Conservation (phyloP, 768 basidiomycete species). For the Podaxis pistillaris region DNA sequence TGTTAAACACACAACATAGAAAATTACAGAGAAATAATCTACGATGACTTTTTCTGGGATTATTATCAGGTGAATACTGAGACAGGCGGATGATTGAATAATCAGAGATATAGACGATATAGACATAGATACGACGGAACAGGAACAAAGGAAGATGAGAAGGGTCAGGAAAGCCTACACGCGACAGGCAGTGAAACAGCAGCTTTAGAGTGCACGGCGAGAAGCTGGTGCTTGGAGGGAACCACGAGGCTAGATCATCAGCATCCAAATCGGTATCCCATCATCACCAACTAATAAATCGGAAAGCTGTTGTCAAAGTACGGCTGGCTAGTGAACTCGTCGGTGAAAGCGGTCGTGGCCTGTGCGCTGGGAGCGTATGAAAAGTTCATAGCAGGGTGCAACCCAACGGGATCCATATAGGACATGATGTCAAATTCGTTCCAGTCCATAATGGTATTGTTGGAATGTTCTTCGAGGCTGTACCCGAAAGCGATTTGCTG, state of each 20-base stretch:
- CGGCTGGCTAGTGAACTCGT: neutral
- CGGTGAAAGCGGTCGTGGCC: too few species aligned
- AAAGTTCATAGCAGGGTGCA: too few species aligned
- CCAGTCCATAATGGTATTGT: neutral
- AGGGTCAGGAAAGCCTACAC: neutral
- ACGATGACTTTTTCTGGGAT: neutral
- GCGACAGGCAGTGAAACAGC: neutral
- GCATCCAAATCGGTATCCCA: neutral
- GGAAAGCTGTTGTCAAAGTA: neutral
- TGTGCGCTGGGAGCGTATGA: too few species aligned
- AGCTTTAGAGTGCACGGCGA: neutral
- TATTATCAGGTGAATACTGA: neutral
- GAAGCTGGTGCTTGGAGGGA: neutral
- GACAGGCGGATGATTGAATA: neutral
- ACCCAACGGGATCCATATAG: neutral
- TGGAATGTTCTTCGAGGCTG: neutral
- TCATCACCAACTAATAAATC: neutral
- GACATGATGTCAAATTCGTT: neutral
- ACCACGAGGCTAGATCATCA: neutral
- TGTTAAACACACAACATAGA: too few species aligned
- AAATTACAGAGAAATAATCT: too few species aligned
- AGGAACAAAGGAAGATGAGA: neutral
- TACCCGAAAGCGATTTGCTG: slow-evolving; percentile 1
- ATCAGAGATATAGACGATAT: neutral
- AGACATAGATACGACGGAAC: neutral